Evolutionary conservation across 192 early-diverging fungal genomes (phyloP).

Genomic region (Linnemannia hyalina): DNA sequence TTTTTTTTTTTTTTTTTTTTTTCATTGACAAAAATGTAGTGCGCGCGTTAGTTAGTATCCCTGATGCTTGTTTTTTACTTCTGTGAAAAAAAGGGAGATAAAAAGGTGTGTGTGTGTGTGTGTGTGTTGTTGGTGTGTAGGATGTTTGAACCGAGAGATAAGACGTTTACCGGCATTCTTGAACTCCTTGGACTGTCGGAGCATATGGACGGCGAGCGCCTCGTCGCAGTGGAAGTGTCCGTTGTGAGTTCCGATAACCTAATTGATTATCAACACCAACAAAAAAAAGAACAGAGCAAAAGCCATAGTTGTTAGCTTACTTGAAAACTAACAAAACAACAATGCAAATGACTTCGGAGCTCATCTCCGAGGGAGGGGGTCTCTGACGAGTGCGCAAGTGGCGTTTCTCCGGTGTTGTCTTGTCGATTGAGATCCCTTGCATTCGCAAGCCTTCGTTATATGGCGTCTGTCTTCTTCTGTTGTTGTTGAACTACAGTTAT

Average conservation of each 20-base stretch:
- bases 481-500: too few species aligned
- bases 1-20: too few species aligned
- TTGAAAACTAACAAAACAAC: too few species aligned
- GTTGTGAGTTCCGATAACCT: constrained; percentile 87
- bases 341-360: background rate
- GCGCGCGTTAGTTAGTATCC: too few species aligned
- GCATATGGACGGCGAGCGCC: constrained; percentile 91
- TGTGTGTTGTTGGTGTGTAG: background rate
- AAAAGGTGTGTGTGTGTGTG: too few species aligned
- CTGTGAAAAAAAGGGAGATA: background rate
- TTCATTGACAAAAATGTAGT: too few species aligned
- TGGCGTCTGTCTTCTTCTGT: too few species aligned
- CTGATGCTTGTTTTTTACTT: background rate
- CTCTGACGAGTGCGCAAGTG: background rate
- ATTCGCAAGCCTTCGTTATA: too few species aligned
- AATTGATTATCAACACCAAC: background rate
- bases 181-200: constrained; percentile 73
- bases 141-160: background rate
- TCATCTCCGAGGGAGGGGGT: background rate
- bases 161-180: constrained; percentile 62
- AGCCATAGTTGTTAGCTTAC: too few species aligned
- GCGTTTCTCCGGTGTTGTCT: too few species aligned
- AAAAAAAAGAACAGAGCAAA: too few species aligned
- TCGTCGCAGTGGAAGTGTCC: constrained; percentile 93
- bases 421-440: too few species aligned